Base-by-base conservation (phyloP, 352 stramenopile genomes). In the Thalassiosira exigua region DNA sequence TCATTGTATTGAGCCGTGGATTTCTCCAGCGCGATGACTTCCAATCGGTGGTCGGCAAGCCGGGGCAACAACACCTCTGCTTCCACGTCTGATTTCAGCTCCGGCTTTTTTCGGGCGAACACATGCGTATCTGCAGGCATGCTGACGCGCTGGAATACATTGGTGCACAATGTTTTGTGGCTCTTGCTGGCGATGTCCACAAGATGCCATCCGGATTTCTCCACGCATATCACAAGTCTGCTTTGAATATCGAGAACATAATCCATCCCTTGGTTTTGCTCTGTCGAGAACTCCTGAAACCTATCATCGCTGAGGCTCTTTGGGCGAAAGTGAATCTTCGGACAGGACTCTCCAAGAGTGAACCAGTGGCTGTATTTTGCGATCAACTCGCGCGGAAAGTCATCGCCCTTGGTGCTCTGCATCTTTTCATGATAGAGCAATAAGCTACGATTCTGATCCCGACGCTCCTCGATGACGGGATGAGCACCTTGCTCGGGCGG, bases 291-390 rank as follows among this genome's bases (percentile, higher is more conserved):
- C 14, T 5, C 51, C 32, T 66, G 46, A 36, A 66, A 66, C 32
- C 32, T 51, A 26, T 44, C 14, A 27, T 51, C 33, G 3, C 30
- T 32, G 57, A 51, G 51, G 17, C 29, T 17, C 33, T 66, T 66
- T 21, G 57, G 57, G 2, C 57, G 59, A 57, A 58, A 58, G 54
- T 42, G 39, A 17, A 58, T 21, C 44, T 41, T 58, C n/a, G n/a
- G n/a, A 11, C 22, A 50, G 9, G 33, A 54, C n/a, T n/a, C n/a
- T 7, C 39, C 59, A 69, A 14, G 26, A 21, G 44, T 24, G 41
- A 58, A 44, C 59, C 59, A 69, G 56, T 69, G 59, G 26, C 59
- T 69, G n/a, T 58, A 54, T 21, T 58, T 24, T 29, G 53, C n/a
- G 59, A 69, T 69, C 1, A 69, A 58, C 39, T 17, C 39, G 27